These are phyloP conservation scores for Pichia sp. DNA, from an alignment of 1,139 yeast species.

Conservation along the genomic window DNA sequence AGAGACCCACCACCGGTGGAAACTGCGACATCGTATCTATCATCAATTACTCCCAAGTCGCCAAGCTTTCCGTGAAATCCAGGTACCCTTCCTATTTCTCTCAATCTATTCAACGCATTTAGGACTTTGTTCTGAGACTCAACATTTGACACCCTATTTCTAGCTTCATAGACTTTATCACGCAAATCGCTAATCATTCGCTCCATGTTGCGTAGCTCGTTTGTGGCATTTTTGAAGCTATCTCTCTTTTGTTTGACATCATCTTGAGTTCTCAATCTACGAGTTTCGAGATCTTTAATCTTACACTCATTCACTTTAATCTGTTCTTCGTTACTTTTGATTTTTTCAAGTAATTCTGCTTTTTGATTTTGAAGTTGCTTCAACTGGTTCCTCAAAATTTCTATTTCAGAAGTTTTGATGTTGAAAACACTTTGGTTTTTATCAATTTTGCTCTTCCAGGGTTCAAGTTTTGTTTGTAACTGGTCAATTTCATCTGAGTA, in stretches of 20 bases:
- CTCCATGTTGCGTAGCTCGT: constrained; percentile 46
- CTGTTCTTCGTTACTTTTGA: constrained; percentile 38
- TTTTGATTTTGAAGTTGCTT: constrained; percentile 39
- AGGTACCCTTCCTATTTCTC: constrained; percentile 71
- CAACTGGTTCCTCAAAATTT: constrained; percentile 47
- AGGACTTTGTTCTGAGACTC: constrained; percentile 73
- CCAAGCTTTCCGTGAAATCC: constrained; percentile 92
- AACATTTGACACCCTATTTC: constrained; percentile 44
- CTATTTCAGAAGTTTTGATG: constrained; percentile 58
- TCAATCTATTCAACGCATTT: constrained; percentile 58
- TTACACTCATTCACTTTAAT: constrained; percentile 30
- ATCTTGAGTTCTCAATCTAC: constrained; percentile 3
- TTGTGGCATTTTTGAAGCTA: constrained; percentile 20
- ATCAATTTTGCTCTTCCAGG: constrained; percentile 71
- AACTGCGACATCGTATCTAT: constrained; percentile 82
- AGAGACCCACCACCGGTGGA: constrained; percentile 92
- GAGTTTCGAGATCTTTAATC: constrained; percentile 5
- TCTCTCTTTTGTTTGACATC: constrained; percentile 2
- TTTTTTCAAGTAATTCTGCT: constrained; percentile 39
- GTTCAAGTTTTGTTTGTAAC: constrained; percentile 64
- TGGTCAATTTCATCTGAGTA: constrained; percentile 56
- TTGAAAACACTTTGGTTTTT: constrained; percentile 60
- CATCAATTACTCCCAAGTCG: constrained; percentile 82
- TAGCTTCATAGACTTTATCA: constrained; percentile 61
- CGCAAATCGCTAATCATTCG: constrained; percentile 47